These are phyloP conservation scores for Lachancea lanzarotensis DNA, from an alignment of 805 yeast genomes.

Conservation along the genomic window DNA sequence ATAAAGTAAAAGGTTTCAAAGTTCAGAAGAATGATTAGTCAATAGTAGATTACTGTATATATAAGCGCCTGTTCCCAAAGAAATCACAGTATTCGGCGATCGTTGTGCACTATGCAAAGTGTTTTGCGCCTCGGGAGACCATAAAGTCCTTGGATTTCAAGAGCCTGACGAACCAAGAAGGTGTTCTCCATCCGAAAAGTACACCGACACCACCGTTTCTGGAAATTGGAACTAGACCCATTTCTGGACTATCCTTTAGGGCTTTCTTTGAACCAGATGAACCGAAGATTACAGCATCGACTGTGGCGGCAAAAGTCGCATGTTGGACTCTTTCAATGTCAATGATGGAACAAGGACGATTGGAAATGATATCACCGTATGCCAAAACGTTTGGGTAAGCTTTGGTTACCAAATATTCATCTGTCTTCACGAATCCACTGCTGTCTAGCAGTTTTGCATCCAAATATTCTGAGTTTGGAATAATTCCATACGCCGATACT, in stretches of 20 bases:
- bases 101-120: not conserved
- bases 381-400: not conserved
- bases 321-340: constrained; percentile 3
- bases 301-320: not conserved
- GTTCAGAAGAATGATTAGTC: too few relatives aligned
- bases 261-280: not conserved
- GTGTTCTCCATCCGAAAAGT: constrained; percentile 3
- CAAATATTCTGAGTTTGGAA: constrained; percentile 1
- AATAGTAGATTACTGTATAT: too few relatives aligned
- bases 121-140: constrained; percentile 1
- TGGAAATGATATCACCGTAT: constrained; percentile 4
- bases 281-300: not conserved
- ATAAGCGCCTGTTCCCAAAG: too few relatives aligned
- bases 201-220: constrained; percentile 6
- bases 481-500: constrained; percentile 1
- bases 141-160: constrained; percentile 4
- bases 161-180: constrained; percentile 1
- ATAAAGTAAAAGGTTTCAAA: too few relatives aligned
- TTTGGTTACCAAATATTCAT: not conserved
- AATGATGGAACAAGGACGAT: constrained; percentile 1
- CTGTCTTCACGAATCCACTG: not conserved
- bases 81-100: too few relatives aligned
- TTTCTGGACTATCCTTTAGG: not conserved
- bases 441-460: not conserved
- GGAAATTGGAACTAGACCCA: constrained; percentile 5